Conservation (phyloP, 75 land plant genomes). For the Cupressus sempervirens region DNA sequence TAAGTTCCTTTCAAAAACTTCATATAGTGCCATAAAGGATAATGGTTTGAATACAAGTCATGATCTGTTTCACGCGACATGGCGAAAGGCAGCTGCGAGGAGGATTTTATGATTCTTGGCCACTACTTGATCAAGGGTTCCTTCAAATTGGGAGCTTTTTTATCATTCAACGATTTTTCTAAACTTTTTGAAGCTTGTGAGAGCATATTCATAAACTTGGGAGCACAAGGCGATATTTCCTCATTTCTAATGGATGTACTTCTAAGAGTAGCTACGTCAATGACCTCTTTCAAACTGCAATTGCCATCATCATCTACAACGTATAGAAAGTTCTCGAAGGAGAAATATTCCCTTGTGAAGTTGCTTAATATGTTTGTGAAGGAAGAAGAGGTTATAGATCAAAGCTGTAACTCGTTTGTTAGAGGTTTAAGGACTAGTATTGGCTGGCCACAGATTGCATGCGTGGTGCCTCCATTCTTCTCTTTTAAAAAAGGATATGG, state of each 20-base stretch:
- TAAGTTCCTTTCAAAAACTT: not conserved
- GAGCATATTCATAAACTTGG: conserved; percentile 1
- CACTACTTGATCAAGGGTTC: not conserved
- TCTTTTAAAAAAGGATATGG: conserved; percentile 15
- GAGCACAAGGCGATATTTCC: too few species aligned
- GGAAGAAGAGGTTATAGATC: too few species aligned
- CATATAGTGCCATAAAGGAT: too few species aligned
- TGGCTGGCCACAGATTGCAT: conserved; percentile 32
- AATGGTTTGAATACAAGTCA: not conserved
- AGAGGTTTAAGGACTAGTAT: conserved; percentile 30
- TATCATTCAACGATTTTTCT: not conserved
- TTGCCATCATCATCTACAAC: too few species aligned
- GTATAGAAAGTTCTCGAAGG: too few species aligned
- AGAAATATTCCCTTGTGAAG: too few species aligned
- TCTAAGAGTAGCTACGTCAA: too few species aligned
- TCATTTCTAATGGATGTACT: too few species aligned
- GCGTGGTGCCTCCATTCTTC: conserved; percentile 18
- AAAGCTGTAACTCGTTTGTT: too few species aligned
- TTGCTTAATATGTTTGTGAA: too few species aligned
- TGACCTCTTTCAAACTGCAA: too few species aligned
- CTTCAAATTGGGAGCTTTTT: conserved; percentile 2
- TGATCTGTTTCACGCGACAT: not conserved
- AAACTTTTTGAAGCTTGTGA: conserved; percentile 5
- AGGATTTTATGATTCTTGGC: not conserved
- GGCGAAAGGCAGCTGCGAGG: not conserved